Evolutionary conservation across 1,284 basidiomycete genomes (phyloP).

Genomic region (Quambalaria eucalypti): DNA sequence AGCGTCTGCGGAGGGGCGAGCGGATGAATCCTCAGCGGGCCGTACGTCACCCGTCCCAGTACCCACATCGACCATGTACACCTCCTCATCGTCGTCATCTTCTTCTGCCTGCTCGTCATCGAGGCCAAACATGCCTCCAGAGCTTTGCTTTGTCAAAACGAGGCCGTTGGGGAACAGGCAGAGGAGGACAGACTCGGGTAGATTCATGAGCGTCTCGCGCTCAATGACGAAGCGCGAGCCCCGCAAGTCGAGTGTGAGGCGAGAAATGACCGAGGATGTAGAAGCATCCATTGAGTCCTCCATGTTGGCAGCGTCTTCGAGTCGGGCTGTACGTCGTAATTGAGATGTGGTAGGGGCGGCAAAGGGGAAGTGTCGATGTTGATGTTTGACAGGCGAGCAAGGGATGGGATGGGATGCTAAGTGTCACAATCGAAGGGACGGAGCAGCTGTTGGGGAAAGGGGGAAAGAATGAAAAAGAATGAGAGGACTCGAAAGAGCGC

Average conservation of each 20-base stretch:
- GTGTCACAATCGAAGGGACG: too few relatives aligned
- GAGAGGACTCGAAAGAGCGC: too few relatives aligned
- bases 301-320: conserved; percentile 15
- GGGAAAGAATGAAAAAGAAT: too few relatives aligned
- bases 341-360: too few relatives aligned
- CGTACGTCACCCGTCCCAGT: neutral
- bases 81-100: conserved; percentile 80
- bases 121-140: conserved; percentile 6
- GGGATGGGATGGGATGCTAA: too few relatives aligned
- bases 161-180: conserved; percentile 97
- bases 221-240: conserved; percentile 88
- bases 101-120: conserved; percentile 58
- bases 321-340: too few relatives aligned
- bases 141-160: conserved; percentile 74
- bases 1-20: neutral
- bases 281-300: conserved; percentile 19
- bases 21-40: neutral
- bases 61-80: conserved; percentile 90
- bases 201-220: conserved; percentile 93
- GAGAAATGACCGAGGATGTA: conserved; percentile 53
- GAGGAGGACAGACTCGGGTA: conserved; percentile 90
- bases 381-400: too few relatives aligned
- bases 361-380: too few relatives aligned
- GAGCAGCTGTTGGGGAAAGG: too few relatives aligned
- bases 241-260: conserved; percentile 82